Percentiles rank a stretch among this genome's conserved stretches.
phyloP scores from a whole-genome alignment of 1,284 basidiomycete genomes.

The Fomes fomentarius region DNA sequence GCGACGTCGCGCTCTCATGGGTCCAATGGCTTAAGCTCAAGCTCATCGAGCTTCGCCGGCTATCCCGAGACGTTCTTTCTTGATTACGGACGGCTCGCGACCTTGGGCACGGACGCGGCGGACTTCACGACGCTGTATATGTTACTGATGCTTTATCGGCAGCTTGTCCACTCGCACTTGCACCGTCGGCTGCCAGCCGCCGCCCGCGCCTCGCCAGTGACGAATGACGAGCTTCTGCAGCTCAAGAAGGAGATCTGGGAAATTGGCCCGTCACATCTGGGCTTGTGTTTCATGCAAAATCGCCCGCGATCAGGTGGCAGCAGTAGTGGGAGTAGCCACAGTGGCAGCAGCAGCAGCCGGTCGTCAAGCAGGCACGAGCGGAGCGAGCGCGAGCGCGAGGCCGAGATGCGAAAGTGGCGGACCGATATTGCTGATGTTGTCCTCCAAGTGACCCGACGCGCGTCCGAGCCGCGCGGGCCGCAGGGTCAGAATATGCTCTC shows the following conservation, averaged over 20 bases:
- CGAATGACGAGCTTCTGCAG: conserved; percentile 52
- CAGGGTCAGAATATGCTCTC: conserved; percentile 30
- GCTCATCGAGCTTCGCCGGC: conserved; percentile 34
- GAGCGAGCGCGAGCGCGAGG: conserved; percentile 29
- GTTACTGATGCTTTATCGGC: conserved; percentile 81
- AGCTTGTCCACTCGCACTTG: conserved; percentile 56
- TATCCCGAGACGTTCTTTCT: conserved; percentile 87
- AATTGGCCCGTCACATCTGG: conserved; percentile 65
- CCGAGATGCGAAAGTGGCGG: conserved; percentile 41
- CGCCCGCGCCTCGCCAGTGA: conserved; percentile 16
- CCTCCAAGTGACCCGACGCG: conserved; percentile 39
- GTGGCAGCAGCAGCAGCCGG: conserved; percentile 7
- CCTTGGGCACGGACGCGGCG: conserved; percentile 72
- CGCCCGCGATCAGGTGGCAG: conserved; percentile 20
- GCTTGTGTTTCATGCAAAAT: conserved; percentile 50
- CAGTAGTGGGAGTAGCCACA: conserved; percentile 6
- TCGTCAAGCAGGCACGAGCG: conserved; percentile 15
- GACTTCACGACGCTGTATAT: conserved; percentile 81
- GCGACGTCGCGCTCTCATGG: conserved; percentile 36
- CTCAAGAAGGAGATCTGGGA: conserved; percentile 81
- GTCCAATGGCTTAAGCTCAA: conserved; percentile 34
- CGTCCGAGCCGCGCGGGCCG: conserved; percentile 29
- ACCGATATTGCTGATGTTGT: conserved; percentile 40
- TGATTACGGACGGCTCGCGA: conserved; percentile 74
- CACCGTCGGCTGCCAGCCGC: conserved; percentile 4